A percentile compares a stretch with the other conserved stretches of the same genome.
Conservation (phyloP, 352 stramenopile species). For the Phytophthora citrophthora region DNA sequence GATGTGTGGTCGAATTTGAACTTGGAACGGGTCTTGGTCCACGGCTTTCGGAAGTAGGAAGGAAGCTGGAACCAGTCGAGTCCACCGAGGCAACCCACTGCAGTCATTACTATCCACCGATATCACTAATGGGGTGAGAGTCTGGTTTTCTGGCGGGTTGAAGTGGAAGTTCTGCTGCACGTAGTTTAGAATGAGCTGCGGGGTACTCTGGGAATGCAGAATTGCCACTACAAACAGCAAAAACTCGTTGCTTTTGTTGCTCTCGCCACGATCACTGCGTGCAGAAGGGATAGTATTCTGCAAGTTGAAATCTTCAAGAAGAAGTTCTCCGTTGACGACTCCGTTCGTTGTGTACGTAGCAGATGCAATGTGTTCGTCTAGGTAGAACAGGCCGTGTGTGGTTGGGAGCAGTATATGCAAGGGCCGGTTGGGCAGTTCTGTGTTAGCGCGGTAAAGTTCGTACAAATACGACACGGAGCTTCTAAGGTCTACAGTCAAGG, state of each 20-base stretch:
- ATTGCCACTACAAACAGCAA: conserved; percentile 76
- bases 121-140: conserved; percentile 14
- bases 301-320: conserved; percentile 76
- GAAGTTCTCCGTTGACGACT: conserved; percentile 68
- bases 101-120: conserved; percentile 23
- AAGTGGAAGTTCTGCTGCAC: conserved; percentile 79
- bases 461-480: conserved; percentile 72
- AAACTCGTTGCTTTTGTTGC: conserved; percentile 42
- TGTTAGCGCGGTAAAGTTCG: conserved; percentile 74
- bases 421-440: conserved; percentile 59
- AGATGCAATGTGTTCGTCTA: conserved; percentile 66
- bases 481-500: conserved; percentile 62
- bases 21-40: conserved; percentile 59
- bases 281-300: conserved; percentile 16
- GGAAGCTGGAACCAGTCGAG: conserved; percentile 32
- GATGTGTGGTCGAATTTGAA: conserved; percentile 60
- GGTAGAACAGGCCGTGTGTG: conserved; percentile 66
- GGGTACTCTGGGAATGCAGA: conserved; percentile 59
- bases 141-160: conserved; percentile 37
- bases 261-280: conserved; percentile 5
- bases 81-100: conserved; percentile 19
- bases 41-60: conserved; percentile 53
- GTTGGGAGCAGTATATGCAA: conserved; percentile 78
- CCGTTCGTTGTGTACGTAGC: conserved; percentile 70
- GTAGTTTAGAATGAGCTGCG: conserved; percentile 69